A percentile compares a stretch with the other conserved stretches of the same genome.
Conservation (phyloP, 495 filamentous ascomycete genomes). For the Trichocladium antarcticum region DNA sequence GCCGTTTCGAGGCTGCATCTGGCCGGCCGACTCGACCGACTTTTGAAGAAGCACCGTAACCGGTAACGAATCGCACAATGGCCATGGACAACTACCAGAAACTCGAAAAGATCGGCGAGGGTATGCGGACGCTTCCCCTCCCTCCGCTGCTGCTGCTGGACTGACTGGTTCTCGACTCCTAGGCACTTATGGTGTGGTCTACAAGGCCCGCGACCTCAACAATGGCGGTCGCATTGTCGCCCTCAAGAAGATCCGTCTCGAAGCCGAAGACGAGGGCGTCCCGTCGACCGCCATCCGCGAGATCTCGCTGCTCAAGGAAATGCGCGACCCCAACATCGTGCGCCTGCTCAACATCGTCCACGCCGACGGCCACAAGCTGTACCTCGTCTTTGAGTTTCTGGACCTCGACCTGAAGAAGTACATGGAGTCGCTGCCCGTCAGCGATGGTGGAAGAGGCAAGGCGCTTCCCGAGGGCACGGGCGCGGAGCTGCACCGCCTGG, state of each 20-base stretch:
- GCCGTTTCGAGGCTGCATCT: not conserved
- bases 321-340: conserved; percentile 92
- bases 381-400: conserved; percentile 89
- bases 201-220: conserved; percentile 76
- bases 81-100: conserved; percentile 99
- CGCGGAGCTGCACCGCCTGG: conserved; percentile 54
- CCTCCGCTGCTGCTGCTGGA: not conserved
- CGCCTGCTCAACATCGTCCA: conserved; percentile 89
- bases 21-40: not conserved
- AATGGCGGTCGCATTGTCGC: conserved; percentile 77
- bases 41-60: not conserved
- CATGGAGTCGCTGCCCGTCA: conserved; percentile 92
- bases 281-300: conserved; percentile 94
- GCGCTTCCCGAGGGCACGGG: conserved; percentile 70
- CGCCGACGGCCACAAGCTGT: conserved; percentile 92
- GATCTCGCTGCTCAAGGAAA: conserved; percentile 92
- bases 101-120: conserved; percentile 98
- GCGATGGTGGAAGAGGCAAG: conserved; percentile 81
- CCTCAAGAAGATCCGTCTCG: conserved; percentile 95
- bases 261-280: conserved; percentile 94
- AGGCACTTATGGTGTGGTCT: conserved; percentile 91
- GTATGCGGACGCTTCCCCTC: conserved; percentile 36
- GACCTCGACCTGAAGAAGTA: conserved; percentile 95
- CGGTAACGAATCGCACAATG: not conserved
- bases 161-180: conserved; percentile 3